Base-by-base conservation (phyloP, 169 alveolate species). In the Cryptosporidium ubiquitum region DNA sequence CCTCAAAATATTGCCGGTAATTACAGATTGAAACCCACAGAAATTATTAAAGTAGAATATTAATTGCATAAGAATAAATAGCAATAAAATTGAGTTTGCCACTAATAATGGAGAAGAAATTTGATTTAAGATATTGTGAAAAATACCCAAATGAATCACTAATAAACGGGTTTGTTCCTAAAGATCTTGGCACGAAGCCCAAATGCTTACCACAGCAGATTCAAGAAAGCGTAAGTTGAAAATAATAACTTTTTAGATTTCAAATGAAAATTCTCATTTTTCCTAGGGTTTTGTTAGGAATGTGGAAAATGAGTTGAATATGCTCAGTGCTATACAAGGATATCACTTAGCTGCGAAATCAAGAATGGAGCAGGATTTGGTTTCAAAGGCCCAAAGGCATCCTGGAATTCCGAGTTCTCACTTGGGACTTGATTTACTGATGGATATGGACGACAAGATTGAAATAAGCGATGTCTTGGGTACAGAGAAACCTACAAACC, bases 351-450 rank as follows among this genome's bases (percentile, higher is more conserved):
- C 79, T 44, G 64, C 23, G 9, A 79, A 40, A 61, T 58, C 89
- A 20, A 57, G 75, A 29, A 79, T 79, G 89, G 79, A 79, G 40
- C 89, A 79, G 39, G 75, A 60, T 23, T 1, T 79, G 23, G 89
- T 79, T 37, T 79, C 89, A 7, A 79, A 47, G 23, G 52, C 66
- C 4, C 89, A 79, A 42, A 58, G 89, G 9, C 89, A 79, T 51
- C 89, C 89, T 16, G 89, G 89, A 26, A 58, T 79, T 7, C 89
- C 89, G 5, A 79, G 89, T 35, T 79, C 89, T 3, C 44, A 79
- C 58, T 6, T 60, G 16, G 64, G 89, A n/a, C 39, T 79, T n/a
- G 89, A 79, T 31, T 31, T 79, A 39, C 31, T 79, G 39, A 79
- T 79, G 89, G 68, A 44, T 14, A 20, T 58, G 18, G 89, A 79